These are phyloP conservation scores for Phytophthora pseudosyringae DNA, from an alignment of 352 stramenopile species.

Conservation along the genomic window DNA sequence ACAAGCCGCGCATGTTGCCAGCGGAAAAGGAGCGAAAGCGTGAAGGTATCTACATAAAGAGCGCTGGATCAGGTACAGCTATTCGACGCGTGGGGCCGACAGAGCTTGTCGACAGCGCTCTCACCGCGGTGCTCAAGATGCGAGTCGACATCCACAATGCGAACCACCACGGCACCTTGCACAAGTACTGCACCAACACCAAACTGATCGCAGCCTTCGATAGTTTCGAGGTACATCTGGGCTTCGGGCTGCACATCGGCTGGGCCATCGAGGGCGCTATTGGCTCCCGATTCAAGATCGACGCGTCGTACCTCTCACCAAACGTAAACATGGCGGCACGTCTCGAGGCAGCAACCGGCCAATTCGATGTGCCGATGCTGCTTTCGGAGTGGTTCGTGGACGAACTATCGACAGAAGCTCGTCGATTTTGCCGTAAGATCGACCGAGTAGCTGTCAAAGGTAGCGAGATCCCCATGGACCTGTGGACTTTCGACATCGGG, in stretches of 20 bases:
- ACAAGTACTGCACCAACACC: constrained; percentile 86
- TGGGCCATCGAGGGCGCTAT: constrained; percentile 99
- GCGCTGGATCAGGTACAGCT: constrained; percentile 47
- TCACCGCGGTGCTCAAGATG: constrained; percentile 97
- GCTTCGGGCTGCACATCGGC: constrained; percentile 97
- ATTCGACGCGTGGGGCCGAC: constrained; percentile 62
- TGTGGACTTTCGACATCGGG: constrained; percentile 95
- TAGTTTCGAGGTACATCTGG: constrained; percentile 93
- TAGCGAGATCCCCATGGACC: constrained; percentile 93
- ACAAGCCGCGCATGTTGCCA: constrained; percentile 75
- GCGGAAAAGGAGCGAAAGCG: constrained; percentile 66
- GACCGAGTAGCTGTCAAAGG: constrained; percentile 98
- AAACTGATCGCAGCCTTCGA: constrained; percentile 87
- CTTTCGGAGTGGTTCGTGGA: constrained; percentile 96
- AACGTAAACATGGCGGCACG: constrained; percentile 98
- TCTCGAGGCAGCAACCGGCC: constrained; percentile 95
- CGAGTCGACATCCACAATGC: constrained; percentile 96
- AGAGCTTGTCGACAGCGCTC: constrained; percentile 93
- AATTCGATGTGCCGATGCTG: constrained; percentile 96
- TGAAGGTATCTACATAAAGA: constrained; percentile 77
- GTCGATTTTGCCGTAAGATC: constrained; percentile 92
- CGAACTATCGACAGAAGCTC: constrained; percentile 88
- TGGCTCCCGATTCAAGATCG: constrained; percentile 98
- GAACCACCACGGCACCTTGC: constrained; percentile 83
- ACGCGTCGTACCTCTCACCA: constrained; percentile 97